These are phyloP conservation scores for Beauveria sp. DNA, from an alignment of 2,329 filamentous ascomycete species.

Conservation along the genomic window DNA sequence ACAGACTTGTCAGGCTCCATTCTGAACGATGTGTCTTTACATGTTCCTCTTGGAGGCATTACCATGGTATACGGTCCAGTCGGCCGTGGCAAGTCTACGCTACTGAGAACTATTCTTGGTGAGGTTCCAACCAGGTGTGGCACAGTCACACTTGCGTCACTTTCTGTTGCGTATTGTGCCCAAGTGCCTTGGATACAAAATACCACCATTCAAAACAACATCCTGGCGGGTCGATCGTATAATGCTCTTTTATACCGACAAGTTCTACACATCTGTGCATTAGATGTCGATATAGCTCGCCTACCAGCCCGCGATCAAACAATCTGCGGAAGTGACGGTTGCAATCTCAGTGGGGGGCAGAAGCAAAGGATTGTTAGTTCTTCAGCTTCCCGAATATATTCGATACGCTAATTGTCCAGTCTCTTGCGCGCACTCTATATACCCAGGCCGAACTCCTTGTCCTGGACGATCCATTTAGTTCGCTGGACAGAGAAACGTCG, in stretches of 20 bases:
- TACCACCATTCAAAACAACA: constrained; percentile 26
- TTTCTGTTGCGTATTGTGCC: constrained; percentile 23
- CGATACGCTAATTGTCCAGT: not conserved
- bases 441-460: constrained; percentile 3
- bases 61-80: constrained; percentile 25
- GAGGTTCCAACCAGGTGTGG: constrained; percentile 19
- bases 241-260: constrained; percentile 24
- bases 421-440: constrained; percentile 5
- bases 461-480: constrained; percentile 13
- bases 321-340: constrained; percentile 24
- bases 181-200: constrained; percentile 28
- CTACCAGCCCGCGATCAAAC: constrained; percentile 20
- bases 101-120: constrained; percentile 24
- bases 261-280: constrained; percentile 27
- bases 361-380: constrained; percentile 25
- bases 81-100: constrained; percentile 25
- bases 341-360: constrained; percentile 28
- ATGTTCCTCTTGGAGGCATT: constrained; percentile 16
- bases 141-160: constrained; percentile 16
- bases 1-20: not conserved
- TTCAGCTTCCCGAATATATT: not conserved
- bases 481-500: constrained; percentile 11
- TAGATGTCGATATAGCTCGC: constrained; percentile 21
- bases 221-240: constrained; percentile 24
- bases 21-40: not conserved